phyloP scores from a whole-genome alignment of 495 filamentous ascomycete species.

The Thermothielavioides terrestris region DNA sequence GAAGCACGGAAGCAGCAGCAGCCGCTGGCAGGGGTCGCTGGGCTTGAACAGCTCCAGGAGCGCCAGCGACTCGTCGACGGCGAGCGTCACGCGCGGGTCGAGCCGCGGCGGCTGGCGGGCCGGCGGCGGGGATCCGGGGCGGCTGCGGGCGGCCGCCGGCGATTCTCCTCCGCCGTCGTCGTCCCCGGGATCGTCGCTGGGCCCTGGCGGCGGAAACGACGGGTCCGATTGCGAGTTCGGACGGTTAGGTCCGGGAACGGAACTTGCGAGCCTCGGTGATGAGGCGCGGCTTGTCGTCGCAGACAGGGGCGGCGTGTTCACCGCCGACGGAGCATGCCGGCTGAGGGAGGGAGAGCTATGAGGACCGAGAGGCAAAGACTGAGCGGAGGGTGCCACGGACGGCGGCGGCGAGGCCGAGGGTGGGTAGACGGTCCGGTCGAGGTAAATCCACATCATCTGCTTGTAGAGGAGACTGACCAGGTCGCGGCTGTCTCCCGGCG shows the following conservation, averaged over 20 bases:
- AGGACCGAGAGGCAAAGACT: conserved; percentile 16
- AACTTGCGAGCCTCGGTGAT: conserved; percentile 20
- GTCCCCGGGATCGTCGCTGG: not conserved
- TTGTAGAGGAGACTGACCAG: conserved; percentile 75
- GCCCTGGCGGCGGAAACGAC: not conserved
- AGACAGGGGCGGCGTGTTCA: conserved; percentile 33
- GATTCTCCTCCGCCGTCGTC: not conserved
- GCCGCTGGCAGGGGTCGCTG: conserved; percentile 54
- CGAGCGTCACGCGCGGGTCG: conserved; percentile 58
- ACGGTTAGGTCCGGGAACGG: conserved; percentile 6
- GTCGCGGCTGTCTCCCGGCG: conserved; percentile 61
- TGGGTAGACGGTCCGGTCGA: conserved; percentile 78
- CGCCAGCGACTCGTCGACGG: conserved; percentile 69
- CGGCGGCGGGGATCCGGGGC: conserved; percentile 42
- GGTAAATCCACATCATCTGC: conserved; percentile 85
- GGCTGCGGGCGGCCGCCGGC: not conserved
- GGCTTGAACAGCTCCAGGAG: conserved; percentile 54
- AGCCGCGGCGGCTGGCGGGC: conserved; percentile 32
- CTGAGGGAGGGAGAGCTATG: conserved; percentile 8
- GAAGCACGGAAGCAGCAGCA: conserved; percentile 83
- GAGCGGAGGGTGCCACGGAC: conserved; percentile 19
- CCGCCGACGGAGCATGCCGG: conserved; percentile 15
- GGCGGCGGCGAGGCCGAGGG: conserved; percentile 30
- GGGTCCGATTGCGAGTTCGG: not conserved
- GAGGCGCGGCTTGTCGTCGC: conserved; percentile 35